Evolutionary conservation across 306 rosid genomes (phyloP).

Genomic region (Vigna reflexopilosa): DNA sequence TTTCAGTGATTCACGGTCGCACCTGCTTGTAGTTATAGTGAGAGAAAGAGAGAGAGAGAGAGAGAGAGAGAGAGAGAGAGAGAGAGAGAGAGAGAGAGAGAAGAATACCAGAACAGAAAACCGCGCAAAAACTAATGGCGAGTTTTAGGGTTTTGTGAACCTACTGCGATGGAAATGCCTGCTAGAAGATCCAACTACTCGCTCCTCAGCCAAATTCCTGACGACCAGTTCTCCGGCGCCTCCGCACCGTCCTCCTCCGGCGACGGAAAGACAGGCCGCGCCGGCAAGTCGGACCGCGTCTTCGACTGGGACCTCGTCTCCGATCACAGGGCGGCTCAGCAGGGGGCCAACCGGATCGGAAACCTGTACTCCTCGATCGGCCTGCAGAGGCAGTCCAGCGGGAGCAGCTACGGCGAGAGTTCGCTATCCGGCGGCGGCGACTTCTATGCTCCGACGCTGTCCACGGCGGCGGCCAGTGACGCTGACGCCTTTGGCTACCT

Average conservation of each 20-base stretch:
- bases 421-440: conserved; percentile 95
- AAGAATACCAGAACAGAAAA: conserved; percentile 17
- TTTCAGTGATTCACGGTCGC: conserved; percentile 31
- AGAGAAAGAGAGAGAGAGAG: background rate
- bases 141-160: conserved; percentile 64
- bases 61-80: background rate
- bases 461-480: conserved; percentile 71
- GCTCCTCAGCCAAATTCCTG: conserved; percentile 76
- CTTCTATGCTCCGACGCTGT: conserved; percentile 74
- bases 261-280: conserved; percentile 65
- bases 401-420: conserved; percentile 95
- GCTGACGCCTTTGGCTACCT: conserved; percentile 69
- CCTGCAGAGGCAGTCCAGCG: conserved; percentile 95
- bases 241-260: conserved; percentile 63
- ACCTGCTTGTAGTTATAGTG: conserved; percentile 25
- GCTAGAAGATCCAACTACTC: conserved; percentile 89
- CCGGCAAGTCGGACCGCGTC: conserved; percentile 59
- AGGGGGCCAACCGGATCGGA: conserved; percentile 75
- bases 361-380: conserved; percentile 70
- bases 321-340: conserved; percentile 72
- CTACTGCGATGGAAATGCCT: conserved; percentile 78
- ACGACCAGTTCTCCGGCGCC: conserved; percentile 61
- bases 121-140: conserved; percentile 61
- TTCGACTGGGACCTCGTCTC: conserved; percentile 75
- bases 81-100: background rate